A percentile compares a stretch with the other conserved stretches of the same genome.
Evolutionary conservation across 2,329 filamentous ascomycete species (phyloP).

Genomic region (Colletotrichum sp.): DNA sequence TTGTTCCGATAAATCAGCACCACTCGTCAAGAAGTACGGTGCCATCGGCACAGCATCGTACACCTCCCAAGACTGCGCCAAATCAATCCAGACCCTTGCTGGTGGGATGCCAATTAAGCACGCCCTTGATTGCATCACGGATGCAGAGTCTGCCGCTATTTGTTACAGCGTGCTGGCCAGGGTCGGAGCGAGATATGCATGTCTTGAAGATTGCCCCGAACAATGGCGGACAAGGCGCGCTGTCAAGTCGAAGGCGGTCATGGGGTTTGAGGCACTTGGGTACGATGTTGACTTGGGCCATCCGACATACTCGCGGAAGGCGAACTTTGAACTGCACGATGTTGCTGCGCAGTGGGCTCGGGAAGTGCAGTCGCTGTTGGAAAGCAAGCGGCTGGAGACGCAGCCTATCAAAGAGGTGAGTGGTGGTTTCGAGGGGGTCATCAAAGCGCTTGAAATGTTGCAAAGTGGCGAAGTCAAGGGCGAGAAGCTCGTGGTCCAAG

Average conservation of each 20-base stretch:
- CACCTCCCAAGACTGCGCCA: background rate
- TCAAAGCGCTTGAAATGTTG: background rate
- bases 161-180: slow-evolving; percentile 32
- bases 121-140: background rate
- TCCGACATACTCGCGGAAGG: background rate
- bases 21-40: background rate
- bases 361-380: slow-evolving; percentile 15
- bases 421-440: background rate
- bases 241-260: slow-evolving; percentile 25
- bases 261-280: slow-evolving; percentile 24
- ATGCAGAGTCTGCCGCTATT: background rate
- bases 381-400: background rate
- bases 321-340: background rate
- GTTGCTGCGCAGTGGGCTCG: slow-evolving; percentile 1
- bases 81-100: background rate
- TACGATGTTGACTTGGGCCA: background rate
- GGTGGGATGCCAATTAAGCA: background rate
- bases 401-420: slow-evolving; percentile 1
- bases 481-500: background rate
- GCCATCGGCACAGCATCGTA: background rate
- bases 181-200: slow-evolving; percentile 34
- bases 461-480: background rate
- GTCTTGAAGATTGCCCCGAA: slow-evolving; percentile 27
- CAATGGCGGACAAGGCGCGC: slow-evolving; percentile 27
- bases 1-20: background rate